Evolutionary conservation across 2,329 filamentous ascomycete species (phyloP), one percentile per base, ranked within the genome.

Genomic region (Scedosporium dehoogii): DNA sequence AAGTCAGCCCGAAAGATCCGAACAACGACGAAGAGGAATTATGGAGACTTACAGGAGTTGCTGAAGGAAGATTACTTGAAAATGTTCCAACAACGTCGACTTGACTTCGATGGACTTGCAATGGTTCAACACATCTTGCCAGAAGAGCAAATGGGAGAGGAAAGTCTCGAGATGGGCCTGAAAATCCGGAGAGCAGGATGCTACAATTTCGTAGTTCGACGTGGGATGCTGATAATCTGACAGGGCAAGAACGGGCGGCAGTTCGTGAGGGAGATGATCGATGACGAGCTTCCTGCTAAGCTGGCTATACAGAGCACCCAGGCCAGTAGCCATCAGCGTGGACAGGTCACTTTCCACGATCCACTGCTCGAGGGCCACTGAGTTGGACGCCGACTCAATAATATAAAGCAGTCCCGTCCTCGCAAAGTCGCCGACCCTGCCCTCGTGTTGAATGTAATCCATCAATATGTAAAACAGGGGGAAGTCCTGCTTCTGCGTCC

Each of bases 81-180:
- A 99, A 74, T 99, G 94, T 72, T 99, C 94, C 38, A 99, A 81
- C 59, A 99, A 79, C 0, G 92, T 97, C 67, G 91, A 91, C 72
- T 93, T 94, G 68, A 99, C 91, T 71, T 97, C 93, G 1, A 87
- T 81, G 3, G 93, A 97, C 69, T 87, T 86, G 76, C 94, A 99
- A 74, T 97, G 93, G 72, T 97, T 94, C 64, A 99, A 79, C 41
- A 97, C 92, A 73, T 99, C 94, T 75, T 99, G 94, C 94, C 94
- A 99, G 71, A 99, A 99, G 5, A 96, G 80, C 58, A 99, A 81
- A 71, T 97, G 96, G 0, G 94, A 96, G 51, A 99, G 81, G 70
- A 99, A 99, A 0, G 92, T 96, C 62, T 93, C 87, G 70, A 97
- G 84, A 69, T 97, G 91, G n/a, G 86, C 83, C 69, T 91, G 89